Evolutionary conservation across 169 alveolate genomes (phyloP).

Genomic region (Plasmodium blacklocki): DNA sequence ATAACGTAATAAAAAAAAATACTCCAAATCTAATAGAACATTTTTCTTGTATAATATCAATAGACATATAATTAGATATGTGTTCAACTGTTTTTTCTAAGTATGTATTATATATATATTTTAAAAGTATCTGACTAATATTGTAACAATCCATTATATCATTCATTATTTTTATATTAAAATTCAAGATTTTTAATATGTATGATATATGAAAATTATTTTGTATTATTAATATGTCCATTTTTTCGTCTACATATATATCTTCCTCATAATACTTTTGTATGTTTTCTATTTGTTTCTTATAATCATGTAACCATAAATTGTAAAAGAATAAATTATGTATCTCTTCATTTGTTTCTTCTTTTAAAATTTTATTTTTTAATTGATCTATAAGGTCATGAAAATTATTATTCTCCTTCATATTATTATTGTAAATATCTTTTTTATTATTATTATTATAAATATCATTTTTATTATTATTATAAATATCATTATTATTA

Average conservation of each 20-base stretch:
- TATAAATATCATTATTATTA: neutral
- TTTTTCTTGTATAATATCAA: slow-evolving; percentile 16
- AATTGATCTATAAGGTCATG: slow-evolving; percentile 11
- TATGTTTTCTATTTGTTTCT: neutral
- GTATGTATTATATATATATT: slow-evolving; percentile 44
- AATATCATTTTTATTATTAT: neutral
- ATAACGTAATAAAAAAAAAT: slow-evolving; percentile 40
- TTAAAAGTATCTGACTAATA: slow-evolving; percentile 21
- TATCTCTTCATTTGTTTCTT: slow-evolving; percentile 3
- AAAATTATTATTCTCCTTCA: neutral
- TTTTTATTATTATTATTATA: neutral
- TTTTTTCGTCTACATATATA: neutral
- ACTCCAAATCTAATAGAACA: slow-evolving; percentile 38
- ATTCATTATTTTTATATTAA: slow-evolving; percentile 33
- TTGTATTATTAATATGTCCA: neutral
- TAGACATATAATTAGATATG: neutral
- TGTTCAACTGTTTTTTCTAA: slow-evolving; percentile 31
- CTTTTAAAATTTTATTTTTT: slow-evolving; percentile 9
- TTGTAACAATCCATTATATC: slow-evolving; percentile 52
- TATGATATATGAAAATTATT: slow-evolving; percentile 13
- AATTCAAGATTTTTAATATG: slow-evolving; percentile 22
- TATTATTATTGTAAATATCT: neutral
- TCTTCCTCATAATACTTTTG: neutral
- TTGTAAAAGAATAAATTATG: neutral
- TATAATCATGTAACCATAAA: neutral